Percentiles rank a stretch among this genome's conserved stretches.
phyloP scores from a whole-genome alignment of 179 eudicot genomes.

The Amaranthus tricolor region DNA sequence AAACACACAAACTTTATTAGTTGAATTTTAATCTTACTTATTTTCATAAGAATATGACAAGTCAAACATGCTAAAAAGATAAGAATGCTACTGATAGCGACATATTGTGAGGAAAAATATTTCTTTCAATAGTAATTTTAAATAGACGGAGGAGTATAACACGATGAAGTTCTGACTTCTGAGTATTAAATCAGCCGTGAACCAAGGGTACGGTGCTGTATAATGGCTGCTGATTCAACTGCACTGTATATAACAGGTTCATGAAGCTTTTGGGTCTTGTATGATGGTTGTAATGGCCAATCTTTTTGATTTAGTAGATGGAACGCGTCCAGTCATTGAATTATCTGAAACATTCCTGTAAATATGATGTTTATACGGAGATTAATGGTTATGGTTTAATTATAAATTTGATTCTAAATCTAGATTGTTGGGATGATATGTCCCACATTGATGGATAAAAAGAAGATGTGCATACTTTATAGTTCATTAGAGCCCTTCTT shows the following conservation, averaged over 20 bases:
- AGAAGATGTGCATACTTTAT: too few species aligned
- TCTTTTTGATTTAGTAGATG: slow-evolving; percentile 24
- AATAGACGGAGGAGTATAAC: not conserved
- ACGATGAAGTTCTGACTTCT: not conserved
- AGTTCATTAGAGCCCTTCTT: too few species aligned
- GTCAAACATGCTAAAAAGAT: too few species aligned
- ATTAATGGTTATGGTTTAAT: too few species aligned
- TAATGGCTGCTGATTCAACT: not conserved
- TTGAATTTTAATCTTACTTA: too few species aligned
- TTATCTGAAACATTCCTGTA: slow-evolving; percentile 35
- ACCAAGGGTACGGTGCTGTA: not conserved
- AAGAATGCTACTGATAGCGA: not conserved
- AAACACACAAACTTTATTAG: too few species aligned
- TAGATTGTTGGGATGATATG: too few species aligned
- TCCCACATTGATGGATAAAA: not conserved
- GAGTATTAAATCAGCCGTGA: not conserved
- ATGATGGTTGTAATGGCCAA: slow-evolving; percentile 29
- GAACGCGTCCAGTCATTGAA: slow-evolving; percentile 18
- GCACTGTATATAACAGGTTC: not conserved
- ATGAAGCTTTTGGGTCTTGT: slow-evolving; percentile 37
- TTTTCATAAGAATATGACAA: too few species aligned
- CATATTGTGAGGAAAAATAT: not conserved
- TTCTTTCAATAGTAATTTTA: too few species aligned
- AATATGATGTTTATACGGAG: not conserved
- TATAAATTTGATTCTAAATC: not conserved